A percentile compares a stretch with the other conserved stretches of the same genome.
Conservation (phyloP, 306 rosid species). For the Glycine soja region DNA sequence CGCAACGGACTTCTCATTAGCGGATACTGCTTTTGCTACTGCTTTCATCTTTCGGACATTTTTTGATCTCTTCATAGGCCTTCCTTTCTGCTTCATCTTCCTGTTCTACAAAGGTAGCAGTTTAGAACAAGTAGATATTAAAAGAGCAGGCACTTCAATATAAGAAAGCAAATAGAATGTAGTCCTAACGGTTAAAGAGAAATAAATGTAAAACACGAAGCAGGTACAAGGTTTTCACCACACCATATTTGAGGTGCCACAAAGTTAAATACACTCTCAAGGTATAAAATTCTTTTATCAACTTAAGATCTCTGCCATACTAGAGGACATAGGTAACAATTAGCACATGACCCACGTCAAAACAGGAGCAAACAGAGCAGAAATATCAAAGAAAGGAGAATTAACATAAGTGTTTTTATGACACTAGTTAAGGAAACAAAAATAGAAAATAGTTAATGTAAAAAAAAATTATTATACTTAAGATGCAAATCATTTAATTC, state of each 20-base stretch:
- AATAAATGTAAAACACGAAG: conserved; percentile 20
- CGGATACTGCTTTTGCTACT: conserved; percentile 69
- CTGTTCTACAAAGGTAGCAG: conserved; percentile 53
- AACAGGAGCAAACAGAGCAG: conserved; percentile 19
- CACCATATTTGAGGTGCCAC: not conserved
- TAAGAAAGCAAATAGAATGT: conserved; percentile 21
- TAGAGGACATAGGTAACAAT: not conserved
- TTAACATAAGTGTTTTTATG: conserved; percentile 9
- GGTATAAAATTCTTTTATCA: not conserved
- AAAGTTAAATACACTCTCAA: conserved; percentile 2
- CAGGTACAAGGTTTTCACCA: not conserved
- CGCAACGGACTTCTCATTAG: conserved; percentile 63
- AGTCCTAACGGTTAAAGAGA: conserved; percentile 5
- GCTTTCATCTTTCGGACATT: conserved; percentile 76
- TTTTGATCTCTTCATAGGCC: conserved; percentile 87
- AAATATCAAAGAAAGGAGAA: not conserved
- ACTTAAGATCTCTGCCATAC: not conserved
- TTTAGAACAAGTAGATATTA: conserved; percentile 12
- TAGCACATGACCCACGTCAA: not conserved
- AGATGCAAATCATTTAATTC: not conserved
- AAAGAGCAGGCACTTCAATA: not conserved
- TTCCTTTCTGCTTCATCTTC: conserved; percentile 75
- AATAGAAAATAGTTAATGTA: not conserved
- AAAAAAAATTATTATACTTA: not conserved
- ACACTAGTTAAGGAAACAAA: not conserved